These are phyloP conservation scores for Solanum chiquidenum DNA, from an alignment of 257 asterid genomes.

Conservation along the genomic window DNA sequence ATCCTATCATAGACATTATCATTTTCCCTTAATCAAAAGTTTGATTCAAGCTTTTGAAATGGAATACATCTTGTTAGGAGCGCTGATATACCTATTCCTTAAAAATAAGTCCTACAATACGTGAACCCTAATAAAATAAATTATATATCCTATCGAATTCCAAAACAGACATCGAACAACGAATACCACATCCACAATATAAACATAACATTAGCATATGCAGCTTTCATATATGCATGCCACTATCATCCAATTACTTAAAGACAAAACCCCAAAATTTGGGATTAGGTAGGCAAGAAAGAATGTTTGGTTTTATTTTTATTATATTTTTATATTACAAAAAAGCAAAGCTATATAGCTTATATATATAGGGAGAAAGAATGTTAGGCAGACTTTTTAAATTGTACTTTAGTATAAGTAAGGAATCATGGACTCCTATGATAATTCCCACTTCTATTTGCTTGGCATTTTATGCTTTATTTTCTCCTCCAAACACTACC, in stretches of 20 bases:
- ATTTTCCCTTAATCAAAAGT: neutral
- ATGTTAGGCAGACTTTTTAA: slow-evolving; percentile 26
- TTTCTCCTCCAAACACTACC: slow-evolving; percentile 24
- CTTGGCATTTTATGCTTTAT: slow-evolving; percentile 37
- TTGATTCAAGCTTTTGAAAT: neutral
- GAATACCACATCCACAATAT: neutral
- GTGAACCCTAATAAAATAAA: too few species aligned
- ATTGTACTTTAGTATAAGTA: slow-evolving; percentile 20
- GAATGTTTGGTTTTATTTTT: slow-evolving; percentile 7
- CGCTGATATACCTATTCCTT: too few species aligned
- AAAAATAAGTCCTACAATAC: neutral
- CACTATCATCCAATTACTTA: slow-evolving; percentile 20
- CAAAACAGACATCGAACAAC: neutral
- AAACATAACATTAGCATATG: slow-evolving; percentile 1
- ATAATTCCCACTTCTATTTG: slow-evolving; percentile 58
- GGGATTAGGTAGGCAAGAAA: slow-evolving; percentile 1
- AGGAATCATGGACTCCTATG: slow-evolving; percentile 47
- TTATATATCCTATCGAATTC: rapidly evolving
- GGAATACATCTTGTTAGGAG: neutral
- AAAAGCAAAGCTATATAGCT: neutral
- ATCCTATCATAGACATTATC: neutral
- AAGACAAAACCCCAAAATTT: slow-evolving; percentile 16
- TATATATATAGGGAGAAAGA: slow-evolving; percentile 37
- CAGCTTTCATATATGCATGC: slow-evolving; percentile 32
- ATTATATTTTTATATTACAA: neutral